phyloP scores from a whole-genome alignment of 495 filamentous ascomycete species.

The Coniosporium apollinis region DNA sequence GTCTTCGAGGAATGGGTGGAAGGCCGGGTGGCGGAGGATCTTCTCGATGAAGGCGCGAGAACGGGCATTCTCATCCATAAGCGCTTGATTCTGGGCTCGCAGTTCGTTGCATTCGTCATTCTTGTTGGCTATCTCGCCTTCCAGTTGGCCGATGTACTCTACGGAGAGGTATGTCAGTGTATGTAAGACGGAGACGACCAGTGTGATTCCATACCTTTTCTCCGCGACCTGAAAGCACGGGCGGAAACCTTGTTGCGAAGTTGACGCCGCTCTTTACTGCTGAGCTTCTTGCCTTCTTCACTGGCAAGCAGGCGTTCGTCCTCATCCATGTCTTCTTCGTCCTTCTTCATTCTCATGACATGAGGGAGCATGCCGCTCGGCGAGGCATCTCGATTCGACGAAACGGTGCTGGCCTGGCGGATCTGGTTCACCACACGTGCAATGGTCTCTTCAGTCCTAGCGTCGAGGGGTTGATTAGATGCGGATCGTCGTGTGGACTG shows the following conservation, averaged over 20 bases:
- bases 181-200: slow-evolving; percentile 3
- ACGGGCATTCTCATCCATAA: slow-evolving; percentile 66
- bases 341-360: slow-evolving; percentile 49
- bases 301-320: slow-evolving; percentile 85
- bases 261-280: slow-evolving; percentile 84
- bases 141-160: slow-evolving; percentile 95
- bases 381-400: slow-evolving; percentile 32
- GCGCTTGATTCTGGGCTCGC: slow-evolving; percentile 48
- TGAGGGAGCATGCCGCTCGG: slow-evolving; percentile 37
- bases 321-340: slow-evolving; percentile 96
- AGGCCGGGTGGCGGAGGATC: slow-evolving; percentile 73
- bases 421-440: slow-evolving; percentile 71
- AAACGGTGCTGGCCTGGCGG: slow-evolving; percentile 44
- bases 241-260: slow-evolving; percentile 97
- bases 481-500: background rate
- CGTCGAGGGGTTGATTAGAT: slow-evolving; percentile 4
- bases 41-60: slow-evolving; percentile 62
- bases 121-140: slow-evolving; percentile 60
- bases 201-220: slow-evolving; percentile 59
- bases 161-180: slow-evolving; percentile 33
- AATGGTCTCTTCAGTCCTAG: slow-evolving; percentile 56
- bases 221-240: slow-evolving; percentile 81
- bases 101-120: slow-evolving; percentile 57
- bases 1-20: slow-evolving; percentile 64
- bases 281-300: slow-evolving; percentile 94